Conservation (phyloP, 148 eudicot species). For the Arbutus unedo region DNA sequence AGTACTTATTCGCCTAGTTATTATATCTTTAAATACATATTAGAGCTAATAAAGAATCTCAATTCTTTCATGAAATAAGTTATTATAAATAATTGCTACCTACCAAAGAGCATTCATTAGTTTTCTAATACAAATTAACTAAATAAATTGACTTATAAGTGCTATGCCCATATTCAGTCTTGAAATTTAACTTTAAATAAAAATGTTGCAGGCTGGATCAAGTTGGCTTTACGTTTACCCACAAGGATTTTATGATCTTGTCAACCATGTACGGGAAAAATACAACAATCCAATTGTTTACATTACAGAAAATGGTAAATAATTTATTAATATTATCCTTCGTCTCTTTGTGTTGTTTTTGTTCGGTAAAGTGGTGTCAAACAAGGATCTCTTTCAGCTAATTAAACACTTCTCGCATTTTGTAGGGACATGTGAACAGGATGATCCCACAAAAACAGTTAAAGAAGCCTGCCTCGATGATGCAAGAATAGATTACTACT, state of each 20-base stretch:
- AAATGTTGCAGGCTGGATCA: not conserved
- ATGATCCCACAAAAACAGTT: not conserved
- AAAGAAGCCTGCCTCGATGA: not conserved
- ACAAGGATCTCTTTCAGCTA: not conserved
- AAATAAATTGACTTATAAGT: too few relatives aligned
- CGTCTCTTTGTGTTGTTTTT: not conserved
- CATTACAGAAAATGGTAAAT: not conserved
- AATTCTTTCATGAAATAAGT: too few relatives aligned
- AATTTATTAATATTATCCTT: not conserved
- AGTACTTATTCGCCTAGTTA: too few relatives aligned
- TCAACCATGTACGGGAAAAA: not conserved
- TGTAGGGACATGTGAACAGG: not conserved
- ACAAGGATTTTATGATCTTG: not conserved
- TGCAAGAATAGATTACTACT: too few relatives aligned
- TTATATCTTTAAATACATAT: too few relatives aligned
- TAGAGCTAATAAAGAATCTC: too few relatives aligned
- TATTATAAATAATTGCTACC: too few relatives aligned
- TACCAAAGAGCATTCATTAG: too few relatives aligned
- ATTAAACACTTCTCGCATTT: not conserved
- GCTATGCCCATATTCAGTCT: too few relatives aligned
- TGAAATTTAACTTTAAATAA: not conserved
- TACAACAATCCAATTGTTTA: not conserved
- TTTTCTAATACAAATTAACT: too few relatives aligned
- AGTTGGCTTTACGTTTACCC: not conserved
- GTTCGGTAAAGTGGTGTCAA: too few relatives aligned